Conservation (phyloP, 345 rosid species). For the Citrus cavaleriei region DNA sequence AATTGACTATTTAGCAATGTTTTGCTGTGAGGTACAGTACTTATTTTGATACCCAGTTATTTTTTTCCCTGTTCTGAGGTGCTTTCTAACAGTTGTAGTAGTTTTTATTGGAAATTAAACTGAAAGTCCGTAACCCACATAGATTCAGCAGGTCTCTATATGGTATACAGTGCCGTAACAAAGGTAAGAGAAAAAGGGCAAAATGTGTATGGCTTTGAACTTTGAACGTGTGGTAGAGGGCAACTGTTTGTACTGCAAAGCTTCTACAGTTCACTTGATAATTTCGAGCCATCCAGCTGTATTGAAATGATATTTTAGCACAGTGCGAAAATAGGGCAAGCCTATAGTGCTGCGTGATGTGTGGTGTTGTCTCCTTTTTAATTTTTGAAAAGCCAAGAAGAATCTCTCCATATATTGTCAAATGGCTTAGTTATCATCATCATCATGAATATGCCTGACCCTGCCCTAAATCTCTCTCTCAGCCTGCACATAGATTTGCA, state of each 20-base stretch:
- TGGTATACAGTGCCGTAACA: not conserved
- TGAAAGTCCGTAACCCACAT: not conserved
- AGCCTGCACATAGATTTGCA: constrained; percentile 12
- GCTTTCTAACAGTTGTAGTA: not conserved
- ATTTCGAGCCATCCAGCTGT: constrained; percentile 15
- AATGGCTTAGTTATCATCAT: not conserved
- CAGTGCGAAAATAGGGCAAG: not conserved
- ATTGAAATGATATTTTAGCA: constrained; percentile 4
- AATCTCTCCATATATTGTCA: not conserved
- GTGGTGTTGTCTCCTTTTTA: not conserved
- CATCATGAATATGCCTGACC: not conserved
- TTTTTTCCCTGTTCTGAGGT: not conserved
- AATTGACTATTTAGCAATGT: not conserved
- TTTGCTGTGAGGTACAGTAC: not conserved
- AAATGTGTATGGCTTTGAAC: not conserved
- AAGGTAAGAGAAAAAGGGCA: not conserved
- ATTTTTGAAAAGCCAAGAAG: not conserved
- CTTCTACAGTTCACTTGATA: not conserved
- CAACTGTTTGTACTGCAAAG: not conserved
- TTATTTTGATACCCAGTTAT: too few relatives aligned
- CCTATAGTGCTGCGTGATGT: too few relatives aligned
- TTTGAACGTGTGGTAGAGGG: not conserved
- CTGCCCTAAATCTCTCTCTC: constrained; percentile 10
- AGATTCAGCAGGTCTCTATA: not conserved
- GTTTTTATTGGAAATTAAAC: not conserved